Conservation (phyloP, 1,284 basidiomycete species). For the Pseudozyma tsukubaensis region DNA sequence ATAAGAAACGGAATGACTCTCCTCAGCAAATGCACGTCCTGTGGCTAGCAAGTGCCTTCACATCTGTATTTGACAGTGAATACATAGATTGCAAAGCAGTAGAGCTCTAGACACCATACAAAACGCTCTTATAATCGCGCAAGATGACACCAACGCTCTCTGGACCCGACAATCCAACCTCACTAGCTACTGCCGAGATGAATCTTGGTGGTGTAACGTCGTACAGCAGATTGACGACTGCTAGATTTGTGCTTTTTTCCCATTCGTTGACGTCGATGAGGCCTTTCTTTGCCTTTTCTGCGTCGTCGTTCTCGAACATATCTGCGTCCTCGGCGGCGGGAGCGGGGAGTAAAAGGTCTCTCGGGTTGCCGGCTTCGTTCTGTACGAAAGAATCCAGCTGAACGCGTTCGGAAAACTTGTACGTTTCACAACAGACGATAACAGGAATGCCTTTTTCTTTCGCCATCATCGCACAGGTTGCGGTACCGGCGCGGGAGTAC, state of each 20-base stretch:
- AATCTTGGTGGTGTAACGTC: slow-evolving; percentile 67
- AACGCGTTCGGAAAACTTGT: slow-evolving; percentile 95
- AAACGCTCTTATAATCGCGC: slow-evolving; percentile 67
- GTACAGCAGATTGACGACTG: slow-evolving; percentile 64
- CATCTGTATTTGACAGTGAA: too few relatives aligned
- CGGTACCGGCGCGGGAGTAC: slow-evolving; percentile 93
- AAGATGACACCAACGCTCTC: slow-evolving; percentile 67
- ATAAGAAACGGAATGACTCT: too few relatives aligned
- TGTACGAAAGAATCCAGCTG: slow-evolving; percentile 93
- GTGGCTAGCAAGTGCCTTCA: too few relatives aligned
- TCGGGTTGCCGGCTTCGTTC: slow-evolving; percentile 79
- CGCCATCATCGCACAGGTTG: slow-evolving; percentile 94
- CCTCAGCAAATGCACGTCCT: too few relatives aligned
- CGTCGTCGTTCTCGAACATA: slow-evolving; percentile 22
- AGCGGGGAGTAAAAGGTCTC: slow-evolving; percentile 42
- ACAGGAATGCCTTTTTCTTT: slow-evolving; percentile 89
- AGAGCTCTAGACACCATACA: slow-evolving; percentile 55
- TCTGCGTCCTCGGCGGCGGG: slow-evolving; percentile 26
- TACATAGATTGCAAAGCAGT: background rate
- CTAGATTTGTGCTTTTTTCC: slow-evolving; percentile 44
- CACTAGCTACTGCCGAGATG: slow-evolving; percentile 64
- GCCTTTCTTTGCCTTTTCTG: slow-evolving; percentile 17
- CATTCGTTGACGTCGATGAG: slow-evolving; percentile 51
- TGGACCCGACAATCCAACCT: slow-evolving; percentile 65
- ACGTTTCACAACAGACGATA: slow-evolving; percentile 96